phyloP scores from a whole-genome alignment of 371 early-diverging fungal genomes.

The Saksenaea oblongispora region DNA sequence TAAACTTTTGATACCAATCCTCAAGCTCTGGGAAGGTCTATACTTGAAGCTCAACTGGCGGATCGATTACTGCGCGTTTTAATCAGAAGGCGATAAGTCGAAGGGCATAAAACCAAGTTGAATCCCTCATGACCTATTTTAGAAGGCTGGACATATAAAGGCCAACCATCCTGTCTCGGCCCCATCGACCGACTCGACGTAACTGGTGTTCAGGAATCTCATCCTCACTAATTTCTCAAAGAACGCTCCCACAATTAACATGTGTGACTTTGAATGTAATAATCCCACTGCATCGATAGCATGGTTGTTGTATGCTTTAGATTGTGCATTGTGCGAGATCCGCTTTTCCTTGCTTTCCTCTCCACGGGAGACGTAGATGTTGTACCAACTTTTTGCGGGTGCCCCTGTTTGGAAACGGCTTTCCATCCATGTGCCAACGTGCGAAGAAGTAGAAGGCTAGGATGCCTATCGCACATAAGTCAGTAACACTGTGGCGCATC shows the following conservation, averaged over 20 bases:
- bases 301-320: not conserved
- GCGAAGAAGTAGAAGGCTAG: not conserved
- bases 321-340: not conserved
- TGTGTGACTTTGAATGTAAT: not conserved
- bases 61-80: not conserved
- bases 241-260: not conserved
- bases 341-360: not conserved
- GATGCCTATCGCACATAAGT: not conserved
- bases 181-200: not conserved
- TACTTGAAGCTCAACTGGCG: not conserved
- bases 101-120: not conserved
- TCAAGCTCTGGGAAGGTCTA: not conserved
- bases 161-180: not conserved
- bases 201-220: not conserved
- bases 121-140: not conserved
- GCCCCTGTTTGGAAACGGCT: not conserved
- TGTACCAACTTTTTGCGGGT: not conserved
- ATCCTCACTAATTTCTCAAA: not conserved
- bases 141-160: not conserved
- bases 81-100: not conserved
- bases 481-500: not conserved
- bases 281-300: not conserved
- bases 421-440: not conserved
- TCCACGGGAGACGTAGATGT: not conserved
- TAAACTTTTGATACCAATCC: not conserved